Conservation (phyloP, 2,329 filamentous ascomycete species). For the Blastomyces percursus region DNA sequence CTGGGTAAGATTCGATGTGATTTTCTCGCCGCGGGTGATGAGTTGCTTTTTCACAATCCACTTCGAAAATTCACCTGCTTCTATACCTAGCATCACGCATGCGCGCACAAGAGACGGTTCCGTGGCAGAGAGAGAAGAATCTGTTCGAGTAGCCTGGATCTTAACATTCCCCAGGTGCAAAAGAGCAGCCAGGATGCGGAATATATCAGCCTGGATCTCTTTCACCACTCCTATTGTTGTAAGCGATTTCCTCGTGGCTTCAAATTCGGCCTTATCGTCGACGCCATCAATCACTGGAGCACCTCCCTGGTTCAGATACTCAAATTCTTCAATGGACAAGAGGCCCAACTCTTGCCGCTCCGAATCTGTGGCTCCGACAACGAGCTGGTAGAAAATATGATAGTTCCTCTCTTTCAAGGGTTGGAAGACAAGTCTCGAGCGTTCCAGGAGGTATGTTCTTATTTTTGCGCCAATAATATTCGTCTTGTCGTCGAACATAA, state of each 20-base stretch:
- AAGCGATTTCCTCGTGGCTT: slow-evolving; percentile 75
- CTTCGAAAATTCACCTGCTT: slow-evolving; percentile 76
- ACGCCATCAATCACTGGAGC: slow-evolving; percentile 86
- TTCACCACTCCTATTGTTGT: slow-evolving; percentile 73
- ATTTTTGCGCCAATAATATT: slow-evolving; percentile 98
- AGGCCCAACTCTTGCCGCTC: slow-evolving; percentile 72
- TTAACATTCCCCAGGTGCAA: slow-evolving; percentile 94
- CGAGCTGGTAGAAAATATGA: slow-evolving; percentile 96
- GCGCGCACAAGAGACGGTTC: slow-evolving; percentile 77
- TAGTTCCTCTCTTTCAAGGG: slow-evolving; percentile 97
- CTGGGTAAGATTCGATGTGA: slow-evolving; percentile 86
- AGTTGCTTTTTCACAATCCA: slow-evolving; percentile 99
- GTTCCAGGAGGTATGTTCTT: slow-evolving; percentile 86
- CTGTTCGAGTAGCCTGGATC: slow-evolving; percentile 79
- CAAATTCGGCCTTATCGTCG: slow-evolving; percentile 89
- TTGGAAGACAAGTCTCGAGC: slow-evolving; percentile 92
- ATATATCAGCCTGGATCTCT: slow-evolving; percentile 70
- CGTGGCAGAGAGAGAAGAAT: slow-evolving; percentile 67
- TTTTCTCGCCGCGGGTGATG: slow-evolving; percentile 92
- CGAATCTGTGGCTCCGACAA: slow-evolving; percentile 77
- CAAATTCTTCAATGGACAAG: slow-evolving; percentile 76
- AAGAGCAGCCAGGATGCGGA: slow-evolving; percentile 78
- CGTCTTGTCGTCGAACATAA: slow-evolving; percentile 92
- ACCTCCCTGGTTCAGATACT: slow-evolving; percentile 92
- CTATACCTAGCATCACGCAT: slow-evolving; percentile 75